A percentile compares a stretch with the other conserved stretches of the same genome.
phyloP scores from a whole-genome alignment of 2,329 filamentous ascomycete genomes.

The Dissoconium aciculare region DNA sequence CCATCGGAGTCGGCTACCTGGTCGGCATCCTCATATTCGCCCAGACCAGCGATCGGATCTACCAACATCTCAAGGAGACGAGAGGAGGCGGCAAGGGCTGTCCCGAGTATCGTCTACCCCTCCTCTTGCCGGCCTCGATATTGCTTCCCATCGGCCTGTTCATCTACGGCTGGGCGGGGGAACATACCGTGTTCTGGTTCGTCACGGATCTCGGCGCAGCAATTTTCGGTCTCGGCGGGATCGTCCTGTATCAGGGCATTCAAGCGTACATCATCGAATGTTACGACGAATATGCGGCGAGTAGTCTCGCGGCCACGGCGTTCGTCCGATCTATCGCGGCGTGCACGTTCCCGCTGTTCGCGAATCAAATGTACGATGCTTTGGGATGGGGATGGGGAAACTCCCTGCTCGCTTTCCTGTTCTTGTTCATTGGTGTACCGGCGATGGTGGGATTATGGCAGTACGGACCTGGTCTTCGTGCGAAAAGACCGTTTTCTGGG shows the following conservation, averaged over 20 bases:
- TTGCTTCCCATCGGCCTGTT: constrained; percentile 25
- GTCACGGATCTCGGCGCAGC: constrained; percentile 42
- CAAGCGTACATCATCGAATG: constrained; percentile 46
- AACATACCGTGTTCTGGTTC: constrained; percentile 29
- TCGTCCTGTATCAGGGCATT: constrained; percentile 38
- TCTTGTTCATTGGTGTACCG: constrained; percentile 37
- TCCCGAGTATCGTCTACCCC: constrained; percentile 30
- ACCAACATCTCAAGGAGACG: constrained; percentile 11
- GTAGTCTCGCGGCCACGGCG: constrained; percentile 38
- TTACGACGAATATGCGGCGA: constrained; percentile 30
- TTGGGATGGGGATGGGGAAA: constrained; percentile 36
- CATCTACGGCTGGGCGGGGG: constrained; percentile 41
- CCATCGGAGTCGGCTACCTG: constrained; percentile 35
- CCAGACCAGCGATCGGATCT: constrained; percentile 1
- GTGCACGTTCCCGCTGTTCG: constrained; percentile 45
- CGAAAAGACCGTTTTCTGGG: too few species aligned
- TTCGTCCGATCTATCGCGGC: constrained; percentile 40
- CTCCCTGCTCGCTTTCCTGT: constrained; percentile 40
- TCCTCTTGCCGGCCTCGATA: constrained; percentile 29
- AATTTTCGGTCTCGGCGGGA: constrained; percentile 37
- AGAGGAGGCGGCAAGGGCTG: constrained; percentile 17
- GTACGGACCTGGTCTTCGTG: too few species aligned
- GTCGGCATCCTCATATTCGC: constrained; percentile 25
- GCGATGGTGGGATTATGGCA: too few species aligned
- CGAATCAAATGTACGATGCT: constrained; percentile 32